Percentiles rank a stretch among this genome's conserved stretches.
Evolutionary conservation across 176 grass and related monocot species (phyloP).

Genomic region (Rhipidocladum racemiflorum): DNA sequence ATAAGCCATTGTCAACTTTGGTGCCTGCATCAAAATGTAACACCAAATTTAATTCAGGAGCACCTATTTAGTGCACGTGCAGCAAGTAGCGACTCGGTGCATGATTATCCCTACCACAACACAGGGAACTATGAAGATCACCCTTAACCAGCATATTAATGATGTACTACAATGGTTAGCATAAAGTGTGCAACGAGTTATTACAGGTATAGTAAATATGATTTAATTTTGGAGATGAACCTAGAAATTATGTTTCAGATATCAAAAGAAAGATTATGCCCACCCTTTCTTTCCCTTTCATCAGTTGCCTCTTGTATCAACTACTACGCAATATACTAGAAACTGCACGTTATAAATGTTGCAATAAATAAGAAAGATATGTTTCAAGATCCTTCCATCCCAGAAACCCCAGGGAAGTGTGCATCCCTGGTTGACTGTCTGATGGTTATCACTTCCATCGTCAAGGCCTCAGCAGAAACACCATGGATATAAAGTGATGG

Average conservation of each 20-base stretch:
- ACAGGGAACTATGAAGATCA: neutral
- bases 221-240: slow-evolving; percentile 1
- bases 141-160: neutral
- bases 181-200: neutral
- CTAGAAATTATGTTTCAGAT: slow-evolving; percentile 21
- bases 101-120: neutral
- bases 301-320: slow-evolving; percentile 44
- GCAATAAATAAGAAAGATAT: slow-evolving; percentile 49
- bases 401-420: slow-evolving; percentile 40
- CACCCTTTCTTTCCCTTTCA: slow-evolving; percentile 42
- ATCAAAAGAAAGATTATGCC: slow-evolving; percentile 12
- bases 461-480: slow-evolving; percentile 19
- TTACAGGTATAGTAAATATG: neutral
- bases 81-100: slow-evolving; percentile 14
- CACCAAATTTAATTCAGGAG: slow-evolving; percentile 16
- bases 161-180: neutral
- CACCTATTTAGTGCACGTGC: slow-evolving; percentile 8
- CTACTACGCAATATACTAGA: slow-evolving; percentile 43
- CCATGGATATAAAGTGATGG: slow-evolving; percentile 37
- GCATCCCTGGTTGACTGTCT: slow-evolving; percentile 27
- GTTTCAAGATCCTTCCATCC: slow-evolving; percentile 23
- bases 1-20: slow-evolving; percentile 1
- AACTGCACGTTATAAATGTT: slow-evolving; percentile 34
- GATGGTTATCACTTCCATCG: neutral
- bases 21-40: slow-evolving; percentile 29